These are phyloP conservation scores for Colletotrichum tofieldiae DNA, from an alignment of 2,329 filamentous ascomycete species.

Conservation along the genomic window DNA sequence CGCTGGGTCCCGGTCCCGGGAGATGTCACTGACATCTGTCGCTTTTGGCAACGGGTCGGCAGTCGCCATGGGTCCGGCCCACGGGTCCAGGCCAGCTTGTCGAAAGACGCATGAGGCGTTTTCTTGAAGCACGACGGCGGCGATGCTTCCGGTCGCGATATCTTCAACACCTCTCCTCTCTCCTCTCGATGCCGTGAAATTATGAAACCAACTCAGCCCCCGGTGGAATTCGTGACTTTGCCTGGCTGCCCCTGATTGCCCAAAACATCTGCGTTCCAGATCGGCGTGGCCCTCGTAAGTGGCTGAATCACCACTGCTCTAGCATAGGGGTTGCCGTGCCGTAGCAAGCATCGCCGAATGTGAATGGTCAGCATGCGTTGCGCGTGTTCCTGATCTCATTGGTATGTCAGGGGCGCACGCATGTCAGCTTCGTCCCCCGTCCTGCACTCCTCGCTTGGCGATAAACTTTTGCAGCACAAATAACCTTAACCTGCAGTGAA, in stretches of 20 bases:
- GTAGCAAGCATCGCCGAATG: background rate
- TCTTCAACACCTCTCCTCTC: background rate
- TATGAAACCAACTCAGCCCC: background rate
- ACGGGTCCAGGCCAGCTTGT: background rate
- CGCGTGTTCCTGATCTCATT: background rate
- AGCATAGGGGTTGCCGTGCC: background rate
- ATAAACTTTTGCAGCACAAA: background rate
- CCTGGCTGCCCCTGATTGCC: background rate
- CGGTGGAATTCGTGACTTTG: background rate
- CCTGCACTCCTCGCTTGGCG: background rate
- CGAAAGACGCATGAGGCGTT: background rate
- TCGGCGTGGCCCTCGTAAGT: constrained; percentile 4
- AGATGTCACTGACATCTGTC: background rate
- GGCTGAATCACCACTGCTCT: background rate
- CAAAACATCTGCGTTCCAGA: constrained; percentile 15
- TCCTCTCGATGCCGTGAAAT: background rate
- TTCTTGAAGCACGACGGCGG: background rate
- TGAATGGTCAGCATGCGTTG: constrained; percentile 2
- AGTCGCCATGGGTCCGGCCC: background rate
- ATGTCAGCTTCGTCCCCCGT: background rate
- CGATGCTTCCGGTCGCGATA: background rate
- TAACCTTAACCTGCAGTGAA: constrained; percentile 3
- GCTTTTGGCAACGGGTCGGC: constrained; percentile 10
- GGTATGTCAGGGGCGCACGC: constrained; percentile 12
- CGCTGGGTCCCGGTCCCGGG: background rate